A percentile compares a stretch with the other conserved stretches of the same genome.
Conservation (phyloP, 1,139 yeast genomes). For the Geotrichum klebahnii region DNA sequence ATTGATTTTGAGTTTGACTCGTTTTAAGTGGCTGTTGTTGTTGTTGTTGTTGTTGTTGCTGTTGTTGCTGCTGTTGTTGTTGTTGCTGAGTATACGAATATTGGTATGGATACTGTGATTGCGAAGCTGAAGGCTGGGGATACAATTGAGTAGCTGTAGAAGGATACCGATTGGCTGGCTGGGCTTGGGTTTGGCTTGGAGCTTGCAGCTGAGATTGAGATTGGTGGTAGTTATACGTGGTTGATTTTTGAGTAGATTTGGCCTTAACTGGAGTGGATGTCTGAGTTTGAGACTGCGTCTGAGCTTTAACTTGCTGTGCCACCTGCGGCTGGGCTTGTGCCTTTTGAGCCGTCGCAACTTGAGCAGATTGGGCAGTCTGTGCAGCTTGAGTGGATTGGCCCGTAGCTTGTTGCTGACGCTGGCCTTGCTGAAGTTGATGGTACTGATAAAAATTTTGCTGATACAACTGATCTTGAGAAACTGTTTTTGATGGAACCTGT, state of each 20-base stretch:
- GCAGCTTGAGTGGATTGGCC: no score
- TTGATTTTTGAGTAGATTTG: no score
- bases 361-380: not conserved
- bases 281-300: slow-evolving; percentile 4
- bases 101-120: slow-evolving; percentile 8
- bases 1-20: not conserved
- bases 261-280: not conserved
- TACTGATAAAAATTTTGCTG: slow-evolving; percentile 9
- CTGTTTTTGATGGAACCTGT: not conserved
- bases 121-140: slow-evolving; percentile 6
- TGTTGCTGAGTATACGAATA: slow-evolving; percentile 3
- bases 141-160: slow-evolving; percentile 8
- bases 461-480: slow-evolving; percentile 3
- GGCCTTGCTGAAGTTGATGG: slow-evolving; percentile 11
- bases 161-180: slow-evolving; percentile 7
- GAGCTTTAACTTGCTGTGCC: no score
- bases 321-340: not conserved
- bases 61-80: slow-evolving; percentile 5
- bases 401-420: not conserved
- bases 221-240: slow-evolving; percentile 3
- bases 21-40: not conserved
- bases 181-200: slow-evolving; percentile 7
- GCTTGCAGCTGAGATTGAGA: not conserved
- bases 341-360: not conserved
- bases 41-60: slow-evolving; percentile 4